phyloP scores from a whole-genome alignment of 2,329 filamentous ascomycete species.

The Coccinonectria pachysandricola region DNA sequence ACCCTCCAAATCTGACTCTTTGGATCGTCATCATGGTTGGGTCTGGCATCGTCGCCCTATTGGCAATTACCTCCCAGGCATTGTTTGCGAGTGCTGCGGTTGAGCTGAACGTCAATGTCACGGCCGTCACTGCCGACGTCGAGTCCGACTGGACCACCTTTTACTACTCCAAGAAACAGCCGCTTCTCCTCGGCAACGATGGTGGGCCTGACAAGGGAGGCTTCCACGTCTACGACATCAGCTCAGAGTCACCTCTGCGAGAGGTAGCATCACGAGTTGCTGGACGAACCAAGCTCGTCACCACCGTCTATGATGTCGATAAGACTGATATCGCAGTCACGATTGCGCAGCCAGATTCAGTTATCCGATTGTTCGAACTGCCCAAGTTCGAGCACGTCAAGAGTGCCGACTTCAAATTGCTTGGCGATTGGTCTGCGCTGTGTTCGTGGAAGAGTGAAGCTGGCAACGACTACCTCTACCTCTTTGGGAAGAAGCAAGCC shows the following conservation, averaged over 20 bases:
- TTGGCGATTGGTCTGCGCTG: slow-evolving; percentile 38
- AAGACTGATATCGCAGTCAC: slow-evolving; percentile 29
- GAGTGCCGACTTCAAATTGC: slow-evolving; percentile 21
- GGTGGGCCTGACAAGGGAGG: slow-evolving; percentile 33
- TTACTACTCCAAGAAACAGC: slow-evolving; percentile 25
- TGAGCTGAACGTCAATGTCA: slow-evolving; percentile 20
- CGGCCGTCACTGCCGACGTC: slow-evolving; percentile 24
- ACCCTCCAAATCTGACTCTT: too few relatives aligned
- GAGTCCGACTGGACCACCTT: slow-evolving; percentile 32
- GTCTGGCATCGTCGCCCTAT: slow-evolving; percentile 11
- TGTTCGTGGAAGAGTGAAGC: slow-evolving; percentile 34
- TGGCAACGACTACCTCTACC: slow-evolving; percentile 32
- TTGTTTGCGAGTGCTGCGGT: slow-evolving; percentile 10
- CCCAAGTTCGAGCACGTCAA: slow-evolving; percentile 21
- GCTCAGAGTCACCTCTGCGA: slow-evolving; percentile 19
- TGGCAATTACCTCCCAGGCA: slow-evolving; percentile 11
- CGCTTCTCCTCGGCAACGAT: slow-evolving; percentile 36
- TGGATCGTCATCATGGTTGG: slow-evolving; percentile 11
- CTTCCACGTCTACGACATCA: slow-evolving; percentile 27
- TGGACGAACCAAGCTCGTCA: slow-evolving; percentile 36
- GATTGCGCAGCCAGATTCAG: slow-evolving; percentile 32
- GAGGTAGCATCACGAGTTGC: slow-evolving; percentile 24
- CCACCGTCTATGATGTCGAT: slow-evolving; percentile 26
- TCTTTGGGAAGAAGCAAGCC: slow-evolving; percentile 33
- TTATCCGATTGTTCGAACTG: slow-evolving; percentile 29